These are phyloP conservation scores for Mucuna pruriens DNA, from an alignment of 306 rosid genomes.

Conservation along the genomic window DNA sequence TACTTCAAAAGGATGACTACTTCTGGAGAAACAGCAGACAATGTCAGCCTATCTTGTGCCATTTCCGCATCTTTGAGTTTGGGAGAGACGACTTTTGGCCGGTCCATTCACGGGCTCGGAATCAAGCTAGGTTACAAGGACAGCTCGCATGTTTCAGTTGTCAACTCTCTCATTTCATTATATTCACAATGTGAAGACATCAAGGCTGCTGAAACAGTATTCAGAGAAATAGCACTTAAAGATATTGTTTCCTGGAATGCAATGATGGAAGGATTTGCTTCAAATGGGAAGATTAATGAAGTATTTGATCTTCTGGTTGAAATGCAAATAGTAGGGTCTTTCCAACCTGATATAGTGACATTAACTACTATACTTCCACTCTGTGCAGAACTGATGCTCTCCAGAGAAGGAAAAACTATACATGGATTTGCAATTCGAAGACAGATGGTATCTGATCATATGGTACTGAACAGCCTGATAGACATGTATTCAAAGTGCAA, in stretches of 20 bases:
- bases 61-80: conserved; percentile 54
- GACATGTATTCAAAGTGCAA: conserved; percentile 61
- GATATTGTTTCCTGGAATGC: conserved; percentile 66
- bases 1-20: conserved; percentile 48
- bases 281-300: conserved; percentile 47
- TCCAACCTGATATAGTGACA: conserved; percentile 53
- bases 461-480: conserved; percentile 50
- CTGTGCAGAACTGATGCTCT: conserved; percentile 50
- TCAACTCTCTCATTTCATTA: conserved; percentile 63
- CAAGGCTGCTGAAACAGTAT: conserved; percentile 48
- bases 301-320: conserved; percentile 53
- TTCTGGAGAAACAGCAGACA: conserved; percentile 45
- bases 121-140: conserved; percentile 56
- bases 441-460: conserved; percentile 42
- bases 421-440: conserved; percentile 57
- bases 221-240: conserved; percentile 45
- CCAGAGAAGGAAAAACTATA: conserved; percentile 55
- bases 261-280: conserved; percentile 60
- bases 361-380: conserved; percentile 44
- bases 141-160: conserved; percentile 46
- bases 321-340: conserved; percentile 49
- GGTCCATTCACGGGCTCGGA: conserved; percentile 48
- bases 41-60: conserved; percentile 52
- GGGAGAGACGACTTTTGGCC: conserved; percentile 47
- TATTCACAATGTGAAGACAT: conserved; percentile 50